phyloP scores from a whole-genome alignment of 2,329 filamentous ascomycete species.

The Hortaea werneckii region DNA sequence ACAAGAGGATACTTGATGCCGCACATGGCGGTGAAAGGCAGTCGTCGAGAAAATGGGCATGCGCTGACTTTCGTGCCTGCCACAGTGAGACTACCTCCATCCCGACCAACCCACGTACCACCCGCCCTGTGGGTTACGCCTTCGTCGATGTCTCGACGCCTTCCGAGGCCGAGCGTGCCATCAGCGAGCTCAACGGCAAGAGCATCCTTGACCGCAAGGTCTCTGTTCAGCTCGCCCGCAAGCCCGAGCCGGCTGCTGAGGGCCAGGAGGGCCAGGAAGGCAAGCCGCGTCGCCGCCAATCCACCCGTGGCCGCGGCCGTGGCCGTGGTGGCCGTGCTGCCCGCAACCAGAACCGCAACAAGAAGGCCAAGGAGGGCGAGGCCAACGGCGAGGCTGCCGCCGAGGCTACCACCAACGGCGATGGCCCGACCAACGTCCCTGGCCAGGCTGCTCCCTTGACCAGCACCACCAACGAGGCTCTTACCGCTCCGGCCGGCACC shows the following conservation, averaged over 20 bases:
- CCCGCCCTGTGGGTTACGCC: constrained; percentile 95
- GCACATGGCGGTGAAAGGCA: constrained; percentile 1
- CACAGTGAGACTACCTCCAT: constrained; percentile 94
- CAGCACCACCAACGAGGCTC: constrained; percentile 43
- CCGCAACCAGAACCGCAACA: constrained; percentile 44
- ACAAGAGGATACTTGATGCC: no score
- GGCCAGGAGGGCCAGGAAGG: constrained; percentile 65
- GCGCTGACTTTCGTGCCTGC: not conserved
- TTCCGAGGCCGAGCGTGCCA: constrained; percentile 88
- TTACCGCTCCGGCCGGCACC: constrained; percentile 44
- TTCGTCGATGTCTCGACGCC: constrained; percentile 97
- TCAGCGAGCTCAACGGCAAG: constrained; percentile 89
- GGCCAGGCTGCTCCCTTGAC: constrained; percentile 41
- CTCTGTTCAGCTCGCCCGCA: constrained; percentile 95
- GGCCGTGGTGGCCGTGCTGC: constrained; percentile 50
- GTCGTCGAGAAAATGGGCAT: no score
- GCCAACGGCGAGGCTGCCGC: constrained; percentile 34
- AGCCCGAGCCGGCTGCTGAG: constrained; percentile 78
- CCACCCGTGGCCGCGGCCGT: constrained; percentile 45
- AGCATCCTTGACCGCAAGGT: constrained; percentile 98
- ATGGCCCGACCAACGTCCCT: constrained; percentile 42
- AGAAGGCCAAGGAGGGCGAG: constrained; percentile 19
- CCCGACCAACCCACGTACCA: constrained; percentile 97
- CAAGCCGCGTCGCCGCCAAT: constrained; percentile 47
- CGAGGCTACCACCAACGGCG: constrained; percentile 35